A percentile compares a stretch with the other conserved stretches of the same genome.
These are phyloP conservation scores for Ustilago lituana DNA, from an alignment of 1,284 basidiomycete genomes.

Conservation along the genomic window DNA sequence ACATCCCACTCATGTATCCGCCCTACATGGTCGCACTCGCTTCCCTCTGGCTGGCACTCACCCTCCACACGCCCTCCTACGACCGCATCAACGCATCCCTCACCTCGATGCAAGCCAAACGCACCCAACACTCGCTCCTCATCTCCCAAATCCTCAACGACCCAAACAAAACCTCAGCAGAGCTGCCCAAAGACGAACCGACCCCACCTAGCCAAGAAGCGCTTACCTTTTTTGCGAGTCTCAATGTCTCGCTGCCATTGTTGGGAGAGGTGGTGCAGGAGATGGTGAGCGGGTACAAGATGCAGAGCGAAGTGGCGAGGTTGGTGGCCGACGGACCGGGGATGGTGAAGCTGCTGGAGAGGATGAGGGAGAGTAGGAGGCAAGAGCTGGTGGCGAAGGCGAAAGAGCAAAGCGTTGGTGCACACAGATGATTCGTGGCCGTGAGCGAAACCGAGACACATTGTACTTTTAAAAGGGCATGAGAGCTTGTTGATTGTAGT, in stretches of 20 bases:
- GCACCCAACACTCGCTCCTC: slow-evolving; percentile 64
- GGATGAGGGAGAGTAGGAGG: slow-evolving; percentile 37
- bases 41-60: slow-evolving; percentile 77
- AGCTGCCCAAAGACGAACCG: slow-evolving; percentile 43
- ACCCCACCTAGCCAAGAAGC: slow-evolving; percentile 69
- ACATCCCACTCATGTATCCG: slow-evolving; percentile 87
- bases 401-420: slow-evolving; percentile 2
- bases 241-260: slow-evolving; percentile 84
- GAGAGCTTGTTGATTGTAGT: background rate
- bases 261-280: slow-evolving; percentile 89
- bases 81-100: slow-evolving; percentile 30
- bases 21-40: slow-evolving; percentile 93
- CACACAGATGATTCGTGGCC: slow-evolving; percentile 7
- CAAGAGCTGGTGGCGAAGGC: slow-evolving; percentile 1
- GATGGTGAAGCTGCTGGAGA: slow-evolving; percentile 38
- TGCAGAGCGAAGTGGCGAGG: slow-evolving; percentile 63
- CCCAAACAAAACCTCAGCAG: slow-evolving; percentile 10
- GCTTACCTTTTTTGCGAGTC: slow-evolving; percentile 81
- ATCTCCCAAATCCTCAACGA: slow-evolving; percentile 45
- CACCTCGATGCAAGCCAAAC: background rate
- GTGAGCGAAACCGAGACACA: too few species aligned
- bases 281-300: slow-evolving; percentile 84
- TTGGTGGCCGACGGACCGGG: slow-evolving; percentile 20
- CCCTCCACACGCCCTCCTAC: slow-evolving; percentile 37
- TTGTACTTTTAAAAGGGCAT: slow-evolving; percentile 19